A percentile compares a stretch with the other conserved stretches of the same genome.
Conservation (phyloP, 225 moss, liverwort and hornwort genomes). For the Pseudoscleropodium purum region DNA sequence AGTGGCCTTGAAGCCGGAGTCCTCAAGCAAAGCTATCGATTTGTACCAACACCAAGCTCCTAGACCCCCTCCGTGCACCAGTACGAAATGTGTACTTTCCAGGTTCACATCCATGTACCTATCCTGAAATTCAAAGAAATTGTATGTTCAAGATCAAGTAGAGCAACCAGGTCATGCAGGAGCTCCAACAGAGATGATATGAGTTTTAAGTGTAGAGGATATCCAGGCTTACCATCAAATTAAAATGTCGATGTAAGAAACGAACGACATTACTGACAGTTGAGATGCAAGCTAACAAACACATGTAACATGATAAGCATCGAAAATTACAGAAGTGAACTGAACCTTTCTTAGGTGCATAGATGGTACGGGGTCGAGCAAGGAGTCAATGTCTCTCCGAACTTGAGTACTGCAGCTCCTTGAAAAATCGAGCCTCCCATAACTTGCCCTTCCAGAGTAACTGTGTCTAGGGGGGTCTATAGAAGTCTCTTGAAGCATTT, state of each 20-base stretch:
- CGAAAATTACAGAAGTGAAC: not conserved
- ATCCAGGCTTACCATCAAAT: not conserved
- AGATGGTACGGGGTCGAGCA: constrained; percentile 37
- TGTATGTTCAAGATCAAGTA: not conserved
- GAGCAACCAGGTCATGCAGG: not conserved
- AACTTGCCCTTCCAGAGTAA: constrained; percentile 27
- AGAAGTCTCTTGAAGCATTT: constrained; percentile 20
- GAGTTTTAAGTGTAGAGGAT: not conserved
- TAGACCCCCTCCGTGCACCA: constrained; percentile 81
- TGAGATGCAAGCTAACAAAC: not conserved
- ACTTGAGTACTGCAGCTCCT: constrained; percentile 33
- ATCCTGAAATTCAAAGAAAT: constrained; percentile 16
- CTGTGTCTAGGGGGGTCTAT: constrained; percentile 41
- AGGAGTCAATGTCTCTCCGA: constrained; percentile 27
- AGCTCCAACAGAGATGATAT: not conserved
- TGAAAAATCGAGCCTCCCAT: constrained; percentile 20
- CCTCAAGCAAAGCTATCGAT: constrained; percentile 67
- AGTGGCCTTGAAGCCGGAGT: constrained; percentile 66
- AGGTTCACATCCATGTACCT: constrained; percentile 23
- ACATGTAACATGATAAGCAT: not conserved
- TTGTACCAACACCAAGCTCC: constrained; percentile 99
- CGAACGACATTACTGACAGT: not conserved
- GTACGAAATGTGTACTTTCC: constrained; percentile 61
- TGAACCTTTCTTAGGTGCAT: constrained; percentile 34
- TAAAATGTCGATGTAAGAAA: not conserved